phyloP scores from a whole-genome alignment of 23 red algal genomes.

The Gracilariopsis chorda region DNA sequence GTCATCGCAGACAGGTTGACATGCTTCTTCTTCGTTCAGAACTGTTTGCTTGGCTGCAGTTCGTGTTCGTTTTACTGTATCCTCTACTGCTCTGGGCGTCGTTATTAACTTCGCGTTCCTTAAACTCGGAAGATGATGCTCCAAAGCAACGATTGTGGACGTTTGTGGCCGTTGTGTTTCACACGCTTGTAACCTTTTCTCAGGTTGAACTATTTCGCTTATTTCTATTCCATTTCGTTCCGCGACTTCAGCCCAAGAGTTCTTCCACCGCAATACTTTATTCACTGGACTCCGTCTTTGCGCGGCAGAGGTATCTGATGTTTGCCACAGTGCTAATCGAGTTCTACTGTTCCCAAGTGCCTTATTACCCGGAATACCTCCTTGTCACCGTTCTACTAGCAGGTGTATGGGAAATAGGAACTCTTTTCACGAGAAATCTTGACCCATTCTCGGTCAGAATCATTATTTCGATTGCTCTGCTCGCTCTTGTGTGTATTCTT shows the following conservation, averaged over 20 bases:
- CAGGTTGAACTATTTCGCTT: constrained; percentile 19
- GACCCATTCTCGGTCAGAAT: neutral
- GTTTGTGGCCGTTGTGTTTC: neutral
- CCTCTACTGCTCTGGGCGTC: constrained; percentile 16
- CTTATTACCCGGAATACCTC: neutral
- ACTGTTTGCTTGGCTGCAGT: constrained; percentile 37
- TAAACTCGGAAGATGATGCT: neutral
- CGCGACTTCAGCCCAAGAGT: neutral
- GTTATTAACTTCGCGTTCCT: neutral
- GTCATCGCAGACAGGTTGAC: neutral
- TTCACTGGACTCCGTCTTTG: neutral
- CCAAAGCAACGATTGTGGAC: neutral
- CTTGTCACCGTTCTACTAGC: neutral
- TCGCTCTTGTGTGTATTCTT: neutral
- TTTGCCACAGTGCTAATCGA: neutral
- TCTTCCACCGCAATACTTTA: neutral
- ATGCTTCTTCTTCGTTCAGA: neutral
- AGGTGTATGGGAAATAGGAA: neutral
- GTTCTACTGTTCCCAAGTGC: neutral
- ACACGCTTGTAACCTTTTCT: constrained; percentile 1
- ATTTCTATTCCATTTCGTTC: neutral
- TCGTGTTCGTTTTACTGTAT: neutral
- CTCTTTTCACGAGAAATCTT: neutral
- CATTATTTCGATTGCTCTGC: neutral
- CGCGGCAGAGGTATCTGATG: neutral